Evolutionary conservation across 306 rosid genomes (phyloP).

Genomic region (Benincasa hispida): DNA sequence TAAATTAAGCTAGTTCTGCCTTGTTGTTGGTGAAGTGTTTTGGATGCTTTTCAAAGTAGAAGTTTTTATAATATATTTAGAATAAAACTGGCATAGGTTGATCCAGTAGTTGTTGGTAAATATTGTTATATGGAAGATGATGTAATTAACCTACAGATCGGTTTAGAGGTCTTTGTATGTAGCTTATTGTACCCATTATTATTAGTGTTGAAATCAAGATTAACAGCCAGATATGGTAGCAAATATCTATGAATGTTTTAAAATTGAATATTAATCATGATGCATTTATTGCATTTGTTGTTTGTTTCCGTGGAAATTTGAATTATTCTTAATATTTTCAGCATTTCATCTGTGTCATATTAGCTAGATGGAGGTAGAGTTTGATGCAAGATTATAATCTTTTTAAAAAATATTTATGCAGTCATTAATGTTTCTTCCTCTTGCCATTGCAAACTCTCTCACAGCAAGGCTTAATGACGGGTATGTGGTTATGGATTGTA

Average conservation of each 20-base stretch:
- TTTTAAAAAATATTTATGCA: slow-evolving; percentile 17
- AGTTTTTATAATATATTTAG: background rate
- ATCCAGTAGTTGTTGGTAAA: background rate
- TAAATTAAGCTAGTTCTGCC: background rate
- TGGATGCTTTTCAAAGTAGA: background rate
- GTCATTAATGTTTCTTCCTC: slow-evolving; percentile 83
- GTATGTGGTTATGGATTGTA: slow-evolving; percentile 29
- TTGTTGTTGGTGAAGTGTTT: background rate
- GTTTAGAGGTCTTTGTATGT: background rate
- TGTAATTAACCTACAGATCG: background rate
- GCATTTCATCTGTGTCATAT: background rate
- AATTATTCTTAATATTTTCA: background rate
- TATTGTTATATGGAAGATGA: background rate
- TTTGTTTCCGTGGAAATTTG: background rate
- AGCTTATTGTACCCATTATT: background rate
- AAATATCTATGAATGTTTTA: background rate
- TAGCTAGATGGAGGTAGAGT: background rate
- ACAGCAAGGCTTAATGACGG: slow-evolving; percentile 80
- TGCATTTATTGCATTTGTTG: background rate
- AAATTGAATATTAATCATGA: background rate
- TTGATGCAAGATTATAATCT: background rate
- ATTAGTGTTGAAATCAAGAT: background rate
- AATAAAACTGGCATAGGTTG: background rate
- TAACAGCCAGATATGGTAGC: background rate
- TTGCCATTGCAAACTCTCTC: slow-evolving; percentile 81